These are phyloP conservation scores for Aspergillus chevalieri DNA, from an alignment of 2,329 filamentous ascomycete species.

Conservation along the genomic window DNA sequence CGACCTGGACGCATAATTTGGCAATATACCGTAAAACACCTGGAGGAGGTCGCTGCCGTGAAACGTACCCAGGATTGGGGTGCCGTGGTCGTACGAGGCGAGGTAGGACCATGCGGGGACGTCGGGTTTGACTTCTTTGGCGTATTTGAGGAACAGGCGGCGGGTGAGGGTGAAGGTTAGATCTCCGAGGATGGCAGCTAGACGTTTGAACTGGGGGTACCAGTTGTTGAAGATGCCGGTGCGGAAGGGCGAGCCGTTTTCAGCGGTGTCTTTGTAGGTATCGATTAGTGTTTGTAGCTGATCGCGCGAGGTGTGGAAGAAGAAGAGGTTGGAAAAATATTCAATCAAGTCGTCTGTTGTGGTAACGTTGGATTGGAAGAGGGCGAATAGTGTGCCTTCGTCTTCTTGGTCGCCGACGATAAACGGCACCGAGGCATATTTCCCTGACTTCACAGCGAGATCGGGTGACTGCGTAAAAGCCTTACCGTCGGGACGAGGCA, in stretches of 20 bases:
- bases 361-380: conserved; percentile 64
- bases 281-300: conserved; percentile 53
- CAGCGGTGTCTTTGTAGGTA: conserved; percentile 54
- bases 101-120: conserved; percentile 72
- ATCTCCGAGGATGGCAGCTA: conserved; percentile 70
- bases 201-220: conserved; percentile 71
- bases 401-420: conserved; percentile 73
- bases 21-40: conserved; percentile 59
- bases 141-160: conserved; percentile 53
- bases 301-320: conserved; percentile 48
- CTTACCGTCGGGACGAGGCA: conserved; percentile 66
- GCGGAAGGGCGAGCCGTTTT: conserved; percentile 64
- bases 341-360: conserved; percentile 52
- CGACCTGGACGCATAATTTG: conserved; percentile 55
- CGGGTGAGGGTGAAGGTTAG: conserved; percentile 67
- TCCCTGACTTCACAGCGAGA: conserved; percentile 45
- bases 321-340: conserved; percentile 59
- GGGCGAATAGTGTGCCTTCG: conserved; percentile 67
- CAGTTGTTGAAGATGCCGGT: conserved; percentile 63
- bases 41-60: conserved; percentile 65
- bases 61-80: conserved; percentile 68
- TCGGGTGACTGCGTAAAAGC: conserved; percentile 60
- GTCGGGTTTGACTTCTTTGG: conserved; percentile 44
- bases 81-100: conserved; percentile 63
- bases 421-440: conserved; percentile 55